A percentile compares a stretch with the other conserved stretches of the same genome.
Conservation (phyloP, 495 filamentous ascomycete species). For the Rhypophila decipiens region DNA sequence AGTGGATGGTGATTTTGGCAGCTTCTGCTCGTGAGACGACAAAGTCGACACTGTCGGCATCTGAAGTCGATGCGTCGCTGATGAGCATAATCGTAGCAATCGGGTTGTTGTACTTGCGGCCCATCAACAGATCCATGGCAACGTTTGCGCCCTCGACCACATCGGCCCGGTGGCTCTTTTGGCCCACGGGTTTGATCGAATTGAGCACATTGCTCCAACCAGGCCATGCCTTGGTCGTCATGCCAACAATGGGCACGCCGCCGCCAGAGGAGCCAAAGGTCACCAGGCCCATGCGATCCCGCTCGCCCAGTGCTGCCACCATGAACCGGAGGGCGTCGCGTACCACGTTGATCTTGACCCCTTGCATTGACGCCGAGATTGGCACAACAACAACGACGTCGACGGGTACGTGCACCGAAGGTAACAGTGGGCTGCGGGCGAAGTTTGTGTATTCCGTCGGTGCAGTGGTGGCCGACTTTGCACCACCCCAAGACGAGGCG, state of each 20-base stretch:
- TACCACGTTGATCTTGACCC: slow-evolving; percentile 91
- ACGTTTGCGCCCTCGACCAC: slow-evolving; percentile 98
- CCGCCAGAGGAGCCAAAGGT: slow-evolving; percentile 95
- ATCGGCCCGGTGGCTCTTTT: slow-evolving; percentile 94
- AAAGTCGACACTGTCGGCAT: slow-evolving; percentile 94
- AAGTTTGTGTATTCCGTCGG: slow-evolving; percentile 76
- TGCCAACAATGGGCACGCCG: slow-evolving; percentile 91
- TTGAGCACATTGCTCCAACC: slow-evolving; percentile 86
- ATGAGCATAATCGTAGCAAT: slow-evolving; percentile 95
- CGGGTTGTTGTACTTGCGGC: slow-evolving; percentile 92
- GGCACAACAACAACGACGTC: slow-evolving; percentile 97
- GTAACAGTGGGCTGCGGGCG: slow-evolving; percentile 45
- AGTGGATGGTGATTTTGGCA: slow-evolving; percentile 95
- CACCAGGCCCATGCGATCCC: slow-evolving; percentile 94
- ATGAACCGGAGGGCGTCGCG: slow-evolving; percentile 93
- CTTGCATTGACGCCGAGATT: slow-evolving; percentile 98
- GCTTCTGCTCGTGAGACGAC: slow-evolving; percentile 97
- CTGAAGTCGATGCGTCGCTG: slow-evolving; percentile 97
- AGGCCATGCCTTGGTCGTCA: slow-evolving; percentile 90
- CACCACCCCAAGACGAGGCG: slow-evolving; percentile 77
- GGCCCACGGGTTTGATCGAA: slow-evolving; percentile 87
- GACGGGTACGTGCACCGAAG: slow-evolving; percentile 80
- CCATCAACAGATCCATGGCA: slow-evolving; percentile 98
- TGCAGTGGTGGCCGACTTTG: slow-evolving; percentile 69
- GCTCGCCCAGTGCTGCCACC: slow-evolving; percentile 82